phyloP scores from a whole-genome alignment of 2,329 filamentous ascomycete species.

The Colletotrichum sp. region DNA sequence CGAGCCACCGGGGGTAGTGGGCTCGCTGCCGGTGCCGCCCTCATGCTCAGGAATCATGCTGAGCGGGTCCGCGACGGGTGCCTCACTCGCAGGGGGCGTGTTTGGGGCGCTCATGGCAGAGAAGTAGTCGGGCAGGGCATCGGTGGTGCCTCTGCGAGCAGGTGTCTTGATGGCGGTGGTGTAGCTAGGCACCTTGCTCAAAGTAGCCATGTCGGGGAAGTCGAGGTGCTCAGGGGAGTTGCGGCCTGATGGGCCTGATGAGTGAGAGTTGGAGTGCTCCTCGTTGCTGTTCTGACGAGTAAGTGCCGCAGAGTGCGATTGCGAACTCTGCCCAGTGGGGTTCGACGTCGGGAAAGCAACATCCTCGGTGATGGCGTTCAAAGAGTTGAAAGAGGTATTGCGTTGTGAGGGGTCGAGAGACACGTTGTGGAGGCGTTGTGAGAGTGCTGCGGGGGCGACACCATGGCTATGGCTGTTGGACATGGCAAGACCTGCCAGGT shows the following conservation, averaged over 20 bases:
- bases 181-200: conserved; percentile 80
- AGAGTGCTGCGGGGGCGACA: conserved; percentile 61
- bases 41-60: conserved; percentile 32
- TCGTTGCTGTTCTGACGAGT: conserved; percentile 61
- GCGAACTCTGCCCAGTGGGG: conserved; percentile 43
- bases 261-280: conserved; percentile 34
- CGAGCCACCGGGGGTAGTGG: conserved; percentile 10
- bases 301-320: conserved; percentile 49
- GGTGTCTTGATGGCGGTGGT: conserved; percentile 74
- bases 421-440: conserved; percentile 73
- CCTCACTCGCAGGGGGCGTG: conserved; percentile 47
- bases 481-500: conserved; percentile 65
- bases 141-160: conserved; percentile 57
- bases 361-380: conserved; percentile 48
- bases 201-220: conserved; percentile 63
- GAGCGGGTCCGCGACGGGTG: conserved; percentile 25
- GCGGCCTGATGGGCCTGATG: conserved; percentile 56
- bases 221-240: conserved; percentile 64
- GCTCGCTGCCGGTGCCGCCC: background rate
- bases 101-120: conserved; percentile 62
- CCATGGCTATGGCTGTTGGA: conserved; percentile 40
- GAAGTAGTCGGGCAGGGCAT: conserved; percentile 69
- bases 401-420: conserved; percentile 53
- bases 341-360: conserved; percentile 46
- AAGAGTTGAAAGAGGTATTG: conserved; percentile 51